phyloP scores from a whole-genome alignment of 768 basidiomycete species.

The Brasilioporus rufonigricans region DNA sequence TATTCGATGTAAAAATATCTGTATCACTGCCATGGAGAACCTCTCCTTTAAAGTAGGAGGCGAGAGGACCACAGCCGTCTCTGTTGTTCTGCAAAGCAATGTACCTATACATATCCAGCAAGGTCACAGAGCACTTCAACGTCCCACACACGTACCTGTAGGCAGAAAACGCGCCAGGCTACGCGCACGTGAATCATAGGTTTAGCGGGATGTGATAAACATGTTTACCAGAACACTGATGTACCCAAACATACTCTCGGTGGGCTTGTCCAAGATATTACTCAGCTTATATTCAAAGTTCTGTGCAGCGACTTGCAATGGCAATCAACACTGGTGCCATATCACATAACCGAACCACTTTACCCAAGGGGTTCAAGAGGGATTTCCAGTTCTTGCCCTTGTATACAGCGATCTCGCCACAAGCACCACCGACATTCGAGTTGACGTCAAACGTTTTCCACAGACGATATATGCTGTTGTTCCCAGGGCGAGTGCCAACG shows the following conservation, averaged over 20 bases:
- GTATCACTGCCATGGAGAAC: conserved; percentile 78
- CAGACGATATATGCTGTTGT: conserved; percentile 86
- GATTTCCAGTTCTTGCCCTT: conserved; percentile 87
- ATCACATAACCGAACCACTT: conserved; percentile 14
- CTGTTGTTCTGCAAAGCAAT: conserved; percentile 88
- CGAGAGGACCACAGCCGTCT: conserved; percentile 79
- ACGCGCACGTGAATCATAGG: conserved; percentile 8
- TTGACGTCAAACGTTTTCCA: conserved; percentile 96
- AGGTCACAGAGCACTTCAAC: neutral
- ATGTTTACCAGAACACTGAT: conserved; percentile 81
- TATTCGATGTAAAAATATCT: conserved; percentile 93
- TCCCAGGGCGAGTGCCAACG: conserved; percentile 88
- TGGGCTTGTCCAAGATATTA: conserved; percentile 88
- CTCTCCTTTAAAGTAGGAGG: conserved; percentile 98
- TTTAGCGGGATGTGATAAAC: neutral
- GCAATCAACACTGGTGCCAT: neutral
- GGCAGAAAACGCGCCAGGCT: conserved; percentile 95
- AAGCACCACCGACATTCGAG: conserved; percentile 92
- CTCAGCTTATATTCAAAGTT: conserved; percentile 96
- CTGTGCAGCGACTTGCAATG: conserved; percentile 74
- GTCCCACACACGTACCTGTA: conserved; percentile 48
- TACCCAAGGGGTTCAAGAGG: conserved; percentile 82
- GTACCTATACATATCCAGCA: conserved; percentile 43
- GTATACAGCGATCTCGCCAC: conserved; percentile 93
- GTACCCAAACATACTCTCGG: conserved; percentile 90